A percentile compares a stretch with the other conserved stretches of the same genome.
These are phyloP conservation scores for Zarea fungicola DNA, from an alignment of 2,329 filamentous ascomycete species.

Conservation along the genomic window DNA sequence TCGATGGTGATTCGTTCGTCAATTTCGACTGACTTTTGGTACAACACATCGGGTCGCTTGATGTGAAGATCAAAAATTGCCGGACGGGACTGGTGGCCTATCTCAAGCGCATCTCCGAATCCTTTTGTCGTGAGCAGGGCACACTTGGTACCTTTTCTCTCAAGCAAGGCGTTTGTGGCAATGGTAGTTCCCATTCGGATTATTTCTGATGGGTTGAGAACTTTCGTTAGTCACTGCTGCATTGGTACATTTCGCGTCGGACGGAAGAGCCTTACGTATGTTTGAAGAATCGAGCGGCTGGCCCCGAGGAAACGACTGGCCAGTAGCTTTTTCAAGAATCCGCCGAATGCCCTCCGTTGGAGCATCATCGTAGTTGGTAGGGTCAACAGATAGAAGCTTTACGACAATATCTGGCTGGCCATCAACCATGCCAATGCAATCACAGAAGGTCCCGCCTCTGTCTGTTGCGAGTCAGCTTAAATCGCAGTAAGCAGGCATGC, in stretches of 20 bases:
- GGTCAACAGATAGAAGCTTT: slow-evolving; percentile 68
- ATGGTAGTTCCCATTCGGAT: slow-evolving; percentile 78
- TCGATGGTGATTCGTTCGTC: slow-evolving; percentile 70
- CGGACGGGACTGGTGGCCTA: slow-evolving; percentile 68
- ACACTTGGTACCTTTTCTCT: slow-evolving; percentile 67
- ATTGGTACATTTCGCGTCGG: too few relatives aligned
- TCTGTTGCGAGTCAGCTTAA: too few relatives aligned
- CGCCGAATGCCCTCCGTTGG: slow-evolving; percentile 66
- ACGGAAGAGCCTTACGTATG: too few relatives aligned
- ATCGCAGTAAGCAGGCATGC: too few relatives aligned
- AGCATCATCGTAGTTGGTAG: slow-evolving; percentile 66
- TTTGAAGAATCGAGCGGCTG: slow-evolving; percentile 30
- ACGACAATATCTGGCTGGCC: slow-evolving; percentile 64
- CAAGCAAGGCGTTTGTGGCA: slow-evolving; percentile 70
- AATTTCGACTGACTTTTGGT: slow-evolving; percentile 66
- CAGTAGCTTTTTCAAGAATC: slow-evolving; percentile 31
- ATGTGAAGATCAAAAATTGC: slow-evolving; percentile 71
- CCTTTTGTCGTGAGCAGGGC: slow-evolving; percentile 67
- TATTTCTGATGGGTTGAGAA: slow-evolving; percentile 51
- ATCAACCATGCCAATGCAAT: too few relatives aligned
- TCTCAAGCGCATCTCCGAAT: slow-evolving; percentile 66
- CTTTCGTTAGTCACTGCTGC: too few relatives aligned
- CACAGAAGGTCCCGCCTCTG: too few relatives aligned
- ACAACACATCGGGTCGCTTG: slow-evolving; percentile 61
- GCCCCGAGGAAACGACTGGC: slow-evolving; percentile 28